Base-by-base conservation (phyloP, 768 basidiomycete species). In the Coprinopsis sp. region DNA sequence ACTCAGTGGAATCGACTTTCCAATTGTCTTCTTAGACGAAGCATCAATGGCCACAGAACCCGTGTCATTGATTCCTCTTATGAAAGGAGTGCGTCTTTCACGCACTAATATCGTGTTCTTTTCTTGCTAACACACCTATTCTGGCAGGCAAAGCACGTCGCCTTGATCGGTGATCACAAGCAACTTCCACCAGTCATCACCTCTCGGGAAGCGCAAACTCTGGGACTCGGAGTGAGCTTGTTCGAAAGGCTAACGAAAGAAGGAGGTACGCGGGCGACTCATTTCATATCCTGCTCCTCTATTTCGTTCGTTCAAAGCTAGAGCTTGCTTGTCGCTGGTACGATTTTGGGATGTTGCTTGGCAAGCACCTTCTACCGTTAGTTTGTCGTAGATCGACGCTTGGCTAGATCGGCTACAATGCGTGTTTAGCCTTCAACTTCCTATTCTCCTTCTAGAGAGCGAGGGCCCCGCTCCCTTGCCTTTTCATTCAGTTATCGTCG, bases 41-140 rank as follows among this genome's bases (percentile, higher is more conserved):
- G 94, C 94, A 1, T 91, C 89, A 6, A 95, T 96, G 91, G 91
- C 89, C 25, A 95, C 92, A 2, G 93, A 97, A 64, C 91, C 93
- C 10, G 84, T 91, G 19, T 87, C 91, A 16, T 69, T 95, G 46
- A 85, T 97, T 54, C 91, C 93, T 0, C 68, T 97, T 33, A 95
- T 91, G 87, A 92, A 89, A 78, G 93, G 93, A 8, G 89, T 91
- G 69, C 47, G 87, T 80, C n/a, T n/a, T n/a, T n/a, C n/a, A n/a
- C 37, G 37, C 18, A 12, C 18, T 18, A 37, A 37, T n/a, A n/a
- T n/a, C n/a, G n/a, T n/a, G n/a, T n/a, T n/a, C n/a, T n/a, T n/a
- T n/a, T n/a, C n/a, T n/a, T n/a, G n/a, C n/a, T n/a, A n/a, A n/a
- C n/a, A n/a, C 18, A 37, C 8, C 18, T 18, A 11, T 39, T 51